Base-by-base conservation (phyloP, 805 yeast genomes). In the Sugiyamaella boreocaroliniensis region DNA sequence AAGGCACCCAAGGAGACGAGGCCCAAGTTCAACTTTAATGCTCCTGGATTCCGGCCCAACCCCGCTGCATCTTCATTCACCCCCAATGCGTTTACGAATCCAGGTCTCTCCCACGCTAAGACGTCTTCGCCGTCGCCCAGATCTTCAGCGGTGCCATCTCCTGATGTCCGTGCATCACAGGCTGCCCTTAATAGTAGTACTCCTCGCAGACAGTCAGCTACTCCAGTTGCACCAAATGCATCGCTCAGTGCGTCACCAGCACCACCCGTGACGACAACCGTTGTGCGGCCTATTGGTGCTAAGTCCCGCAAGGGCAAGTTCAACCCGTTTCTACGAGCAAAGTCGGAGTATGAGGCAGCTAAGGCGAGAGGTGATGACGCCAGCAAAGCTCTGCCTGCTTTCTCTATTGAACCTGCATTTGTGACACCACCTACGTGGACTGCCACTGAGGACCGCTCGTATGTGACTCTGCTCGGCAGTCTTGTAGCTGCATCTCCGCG, bases 381-480 rank as follows among this genome's bases (percentile, higher is more conserved):
- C 15, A 15, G 37, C 37, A 11, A 32, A 32, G 37, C 37, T 14
- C n/a, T 32, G 8, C 37, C 37, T 32, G 37, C 37, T 2, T 53
- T 55, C 40, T 26, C 34, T 14, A 72, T 83, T 55, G 89, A 83
- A 58, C 80, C 74, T 60, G 82, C 93, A 6, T 87, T 78, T 65
- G 74, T 75, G 42, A 83, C 92, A 0, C 83, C 87, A 9, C 95
- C 95, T 49, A 83, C 90, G 0, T 86, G 95, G 95, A 73, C 75
- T 19, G 70, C 76, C 47, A 80, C 77, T 20, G 85, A 80, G 44
- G 81, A 78, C 53, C 49, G 47, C 32, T 73, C 84, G 1, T 80
- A 80, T 67, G 76, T 73, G 51, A 68, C 71, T 15, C 65, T 78
- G 41, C 81, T 82, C 68, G 78, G 82, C 2, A 29, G 45, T 5